Conservation (phyloP, 441 rosid genomes). For the Euphorbia schlechtendalii region DNA sequence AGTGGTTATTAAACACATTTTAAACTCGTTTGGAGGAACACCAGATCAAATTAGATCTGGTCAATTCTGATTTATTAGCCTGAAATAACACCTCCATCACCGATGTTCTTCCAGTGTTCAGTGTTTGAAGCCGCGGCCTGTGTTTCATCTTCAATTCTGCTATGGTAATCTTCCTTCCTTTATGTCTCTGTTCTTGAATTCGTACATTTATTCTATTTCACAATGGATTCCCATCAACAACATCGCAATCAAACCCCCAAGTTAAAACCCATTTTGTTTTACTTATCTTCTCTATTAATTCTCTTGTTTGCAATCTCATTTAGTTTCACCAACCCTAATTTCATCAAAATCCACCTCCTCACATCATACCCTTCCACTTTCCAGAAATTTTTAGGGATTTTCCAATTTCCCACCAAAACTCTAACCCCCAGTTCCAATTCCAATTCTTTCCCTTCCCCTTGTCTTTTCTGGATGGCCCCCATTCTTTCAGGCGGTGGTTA, state of each 20-base stretch:
- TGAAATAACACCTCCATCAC: too few species aligned
- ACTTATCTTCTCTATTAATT: slow-evolving; percentile 31
- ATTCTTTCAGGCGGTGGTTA: slow-evolving; percentile 92
- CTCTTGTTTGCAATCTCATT: slow-evolving; percentile 40
- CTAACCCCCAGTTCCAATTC: slow-evolving; percentile 18
- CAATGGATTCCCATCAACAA: slow-evolving; percentile 22
- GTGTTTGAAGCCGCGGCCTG: neutral
- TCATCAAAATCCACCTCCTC: slow-evolving; percentile 30
- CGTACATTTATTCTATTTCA: neutral
- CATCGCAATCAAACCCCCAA: slow-evolving; percentile 14
- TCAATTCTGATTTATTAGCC: too few species aligned
- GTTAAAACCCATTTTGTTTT: slow-evolving; percentile 28
- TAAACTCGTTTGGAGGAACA: too few species aligned
- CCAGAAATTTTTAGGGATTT: slow-evolving; percentile 23
- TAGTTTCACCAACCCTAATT: slow-evolving; percentile 30
- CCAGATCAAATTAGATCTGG: too few species aligned
- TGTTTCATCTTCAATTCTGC: neutral
- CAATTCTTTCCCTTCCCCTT: slow-evolving; percentile 29
- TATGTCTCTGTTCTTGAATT: neutral
- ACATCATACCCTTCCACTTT: slow-evolving; percentile 25
- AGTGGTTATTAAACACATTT: too few species aligned
- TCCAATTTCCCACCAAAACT: slow-evolving; percentile 16
- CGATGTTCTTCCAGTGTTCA: too few species aligned
- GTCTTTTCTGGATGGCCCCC: slow-evolving; percentile 89
- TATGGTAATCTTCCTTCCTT: neutral